These are phyloP conservation scores for Phallus indusiatus DNA, from an alignment of 768 basidiomycete species.

Conservation along the genomic window DNA sequence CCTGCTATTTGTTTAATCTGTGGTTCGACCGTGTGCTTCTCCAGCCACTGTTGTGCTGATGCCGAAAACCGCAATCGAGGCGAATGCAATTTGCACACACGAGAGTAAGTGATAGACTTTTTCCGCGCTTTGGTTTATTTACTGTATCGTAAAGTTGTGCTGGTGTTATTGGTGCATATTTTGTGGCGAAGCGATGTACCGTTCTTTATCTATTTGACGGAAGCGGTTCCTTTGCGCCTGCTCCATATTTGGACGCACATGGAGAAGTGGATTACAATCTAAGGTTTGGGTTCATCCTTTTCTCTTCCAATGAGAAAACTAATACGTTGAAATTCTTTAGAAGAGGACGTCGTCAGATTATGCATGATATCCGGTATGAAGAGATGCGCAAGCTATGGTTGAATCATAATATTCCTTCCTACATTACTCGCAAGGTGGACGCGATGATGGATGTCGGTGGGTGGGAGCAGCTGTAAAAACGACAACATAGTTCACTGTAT, in stretches of 20 bases:
- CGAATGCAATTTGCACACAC: constrained; percentile 92
- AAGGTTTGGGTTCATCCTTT: constrained; percentile 46
- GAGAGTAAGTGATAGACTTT: constrained; percentile 60
- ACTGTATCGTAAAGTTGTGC: constrained; percentile 55
- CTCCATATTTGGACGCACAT: constrained; percentile 90
- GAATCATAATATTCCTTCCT: constrained; percentile 78
- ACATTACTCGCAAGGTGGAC: constrained; percentile 84
- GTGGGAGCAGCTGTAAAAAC: constrained; percentile 72
- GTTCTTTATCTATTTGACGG: constrained; percentile 80
- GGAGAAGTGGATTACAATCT: constrained; percentile 90
- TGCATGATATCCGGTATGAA: constrained; percentile 82
- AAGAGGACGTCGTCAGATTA: constrained; percentile 79
- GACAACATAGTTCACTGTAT: background rate
- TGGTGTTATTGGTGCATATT: constrained; percentile 81
- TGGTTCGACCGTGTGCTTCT: constrained; percentile 79
- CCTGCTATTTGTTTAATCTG: constrained; percentile 91
- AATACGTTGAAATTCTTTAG: constrained; percentile 27
- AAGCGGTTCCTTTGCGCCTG: constrained; percentile 79
- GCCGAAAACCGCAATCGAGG: constrained; percentile 48
- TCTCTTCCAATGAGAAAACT: background rate
- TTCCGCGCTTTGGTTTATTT: background rate
- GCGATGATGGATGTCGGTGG: constrained; percentile 83
- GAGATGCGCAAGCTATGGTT: constrained; percentile 90
- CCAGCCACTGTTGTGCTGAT: constrained; percentile 87
- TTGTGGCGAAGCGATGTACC: constrained; percentile 87